phyloP scores from a whole-genome alignment of 2,329 filamentous ascomycete species.

The Fusarium multiceps region DNA sequence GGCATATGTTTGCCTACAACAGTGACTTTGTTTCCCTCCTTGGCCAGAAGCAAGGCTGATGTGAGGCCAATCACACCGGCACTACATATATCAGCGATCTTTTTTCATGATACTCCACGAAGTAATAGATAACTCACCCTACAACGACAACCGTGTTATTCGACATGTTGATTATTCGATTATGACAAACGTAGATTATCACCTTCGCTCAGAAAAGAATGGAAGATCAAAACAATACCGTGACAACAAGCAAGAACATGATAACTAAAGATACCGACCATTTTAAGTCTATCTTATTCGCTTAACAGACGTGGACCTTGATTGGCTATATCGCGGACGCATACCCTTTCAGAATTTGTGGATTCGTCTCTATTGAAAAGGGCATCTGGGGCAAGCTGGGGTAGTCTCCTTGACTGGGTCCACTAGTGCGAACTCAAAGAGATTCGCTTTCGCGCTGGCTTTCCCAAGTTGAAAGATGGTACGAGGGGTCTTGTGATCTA shows the following conservation, averaged over 20 bases:
- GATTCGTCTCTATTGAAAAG: not conserved
- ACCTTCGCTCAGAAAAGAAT: not conserved
- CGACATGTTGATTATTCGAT: not conserved
- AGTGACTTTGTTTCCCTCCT: constrained; percentile 66
- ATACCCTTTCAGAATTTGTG: constrained; percentile 13
- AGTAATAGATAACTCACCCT: not conserved
- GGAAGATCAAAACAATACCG: not conserved
- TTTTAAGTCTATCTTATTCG: not conserved
- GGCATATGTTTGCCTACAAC: constrained; percentile 90
- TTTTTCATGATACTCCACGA: rapidly evolving
- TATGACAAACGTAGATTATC: rapidly evolving
- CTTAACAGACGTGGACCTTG: not conserved
- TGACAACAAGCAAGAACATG: not conserved
- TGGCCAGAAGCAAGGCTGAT: constrained; percentile 60
- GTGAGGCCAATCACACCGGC: constrained; percentile 65
- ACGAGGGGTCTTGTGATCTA: not conserved
- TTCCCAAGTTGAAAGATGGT: not conserved
- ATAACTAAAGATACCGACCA: not conserved
- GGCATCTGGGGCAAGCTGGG: not conserved
- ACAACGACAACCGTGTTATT: constrained; percentile 16
- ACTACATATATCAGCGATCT: constrained; percentile 34
- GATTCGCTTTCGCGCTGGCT: constrained; percentile 1
- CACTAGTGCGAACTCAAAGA: not conserved
- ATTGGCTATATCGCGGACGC: constrained; percentile 18
- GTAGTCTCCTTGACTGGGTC: not conserved